Percentiles rank a stretch among this genome's conserved stretches.
Evolutionary conservation across 2,329 filamentous ascomycete species (phyloP).

Genomic region (Corniculantispora saksenae): DNA sequence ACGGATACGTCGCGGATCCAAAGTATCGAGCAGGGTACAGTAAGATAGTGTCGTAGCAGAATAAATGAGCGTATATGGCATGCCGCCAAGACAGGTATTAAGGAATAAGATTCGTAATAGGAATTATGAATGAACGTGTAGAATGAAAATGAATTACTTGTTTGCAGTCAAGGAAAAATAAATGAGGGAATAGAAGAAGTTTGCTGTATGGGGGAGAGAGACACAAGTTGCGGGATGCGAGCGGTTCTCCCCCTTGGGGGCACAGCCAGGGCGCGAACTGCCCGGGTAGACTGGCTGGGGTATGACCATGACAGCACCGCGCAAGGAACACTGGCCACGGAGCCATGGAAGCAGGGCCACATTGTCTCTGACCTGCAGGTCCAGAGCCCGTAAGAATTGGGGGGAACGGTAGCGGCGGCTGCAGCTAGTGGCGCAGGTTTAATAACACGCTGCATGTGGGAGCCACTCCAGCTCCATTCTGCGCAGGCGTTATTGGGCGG

Average conservation of each 20-base stretch:
- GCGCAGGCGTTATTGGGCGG: constrained; percentile 2
- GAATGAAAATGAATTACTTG: constrained; percentile 8
- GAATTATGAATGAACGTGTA: constrained; percentile 4
- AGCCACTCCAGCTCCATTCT: constrained; percentile 15
- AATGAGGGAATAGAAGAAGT: constrained; percentile 5
- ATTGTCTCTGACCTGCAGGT: constrained; percentile 15
- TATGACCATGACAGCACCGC: not conserved
- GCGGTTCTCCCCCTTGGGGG: not conserved
- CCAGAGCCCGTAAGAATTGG: not conserved
- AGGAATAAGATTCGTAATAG: constrained; percentile 23
- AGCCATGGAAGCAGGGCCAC: constrained; percentile 3
- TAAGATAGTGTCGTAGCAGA: not conserved
- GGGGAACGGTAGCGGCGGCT: not conserved
- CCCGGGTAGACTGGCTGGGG: not conserved
- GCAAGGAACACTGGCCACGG: not conserved
- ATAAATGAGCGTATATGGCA: not conserved
- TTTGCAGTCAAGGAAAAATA: constrained; percentile 19
- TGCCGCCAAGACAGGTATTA: not conserved
- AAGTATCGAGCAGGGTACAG: not conserved
- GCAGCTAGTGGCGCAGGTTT: constrained; percentile 21
- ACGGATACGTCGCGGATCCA: not conserved
- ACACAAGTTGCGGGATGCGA: constrained; percentile 12
- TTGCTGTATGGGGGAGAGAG: not conserved
- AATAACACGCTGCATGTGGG: constrained; percentile 17
- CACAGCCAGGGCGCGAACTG: constrained; percentile 4